phyloP scores from a whole-genome alignment of 2,329 filamentous ascomycete genomes.

The Diaporthe batatas region DNA sequence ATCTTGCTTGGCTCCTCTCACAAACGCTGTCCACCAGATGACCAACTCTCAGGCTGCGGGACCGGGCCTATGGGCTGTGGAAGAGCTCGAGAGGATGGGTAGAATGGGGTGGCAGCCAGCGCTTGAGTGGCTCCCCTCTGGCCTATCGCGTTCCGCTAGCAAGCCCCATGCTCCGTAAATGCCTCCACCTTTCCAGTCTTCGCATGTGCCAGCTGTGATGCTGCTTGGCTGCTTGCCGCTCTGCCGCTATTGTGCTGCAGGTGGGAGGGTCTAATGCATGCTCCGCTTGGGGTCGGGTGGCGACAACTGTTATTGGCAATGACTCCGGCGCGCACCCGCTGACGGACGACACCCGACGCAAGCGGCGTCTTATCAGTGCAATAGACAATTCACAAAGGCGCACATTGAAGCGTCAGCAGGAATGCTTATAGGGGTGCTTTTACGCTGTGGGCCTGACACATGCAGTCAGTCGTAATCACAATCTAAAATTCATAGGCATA shows the following conservation, averaged over 20 bases:
- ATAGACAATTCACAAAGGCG: background rate
- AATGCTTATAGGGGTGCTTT: too few relatives aligned
- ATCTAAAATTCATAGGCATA: too few relatives aligned
- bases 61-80: constrained; percentile 27
- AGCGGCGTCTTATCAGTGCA: background rate
- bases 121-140: background rate
- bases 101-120: constrained; percentile 11
- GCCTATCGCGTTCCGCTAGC: constrained; percentile 15
- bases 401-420: background rate
- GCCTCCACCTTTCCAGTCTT: constrained; percentile 25
- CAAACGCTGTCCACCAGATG: background rate
- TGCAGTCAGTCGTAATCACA: too few relatives aligned
- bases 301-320: constrained; percentile 4
- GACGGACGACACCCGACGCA: background rate
- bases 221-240: background rate
- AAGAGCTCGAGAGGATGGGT: background rate
- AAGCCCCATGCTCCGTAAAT: constrained; percentile 3
- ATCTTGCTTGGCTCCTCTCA: constrained; percentile 2
- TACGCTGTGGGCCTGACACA: too few relatives aligned
- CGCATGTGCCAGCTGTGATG: background rate
- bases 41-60: constrained; percentile 3
- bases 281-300: background rate
- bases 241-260: background rate
- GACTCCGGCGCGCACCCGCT: background rate
- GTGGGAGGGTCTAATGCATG: constrained; percentile 16